Base-by-base conservation (phyloP, 495 filamentous ascomycete genomes). In the Penicillium riverlandense region DNA sequence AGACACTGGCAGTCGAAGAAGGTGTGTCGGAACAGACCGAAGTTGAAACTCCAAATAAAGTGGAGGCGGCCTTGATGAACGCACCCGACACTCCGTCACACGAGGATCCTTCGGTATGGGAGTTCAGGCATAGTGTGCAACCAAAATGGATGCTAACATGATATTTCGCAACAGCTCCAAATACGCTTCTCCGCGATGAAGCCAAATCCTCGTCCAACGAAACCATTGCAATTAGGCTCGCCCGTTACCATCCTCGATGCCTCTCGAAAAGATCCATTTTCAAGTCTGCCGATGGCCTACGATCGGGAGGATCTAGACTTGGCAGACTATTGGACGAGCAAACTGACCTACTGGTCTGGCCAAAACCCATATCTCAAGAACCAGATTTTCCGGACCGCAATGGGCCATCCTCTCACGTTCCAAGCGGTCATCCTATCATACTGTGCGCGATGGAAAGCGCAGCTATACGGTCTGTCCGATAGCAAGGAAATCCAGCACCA, bases 291-390 rank as follows among this genome's bases (percentile, higher is more conserved):
- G 5, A 47, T 58, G 2, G 37, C 44, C 7, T 54, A 47, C 1
- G 41, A 54, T 7, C 47, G 38, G 2, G 52, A 52, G 6, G 62
- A 69, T 27, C 36, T 58, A 31, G 65, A 62, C 38, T 48, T 73
- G 37, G 52, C 50, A 3, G 65, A 69, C 37, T 59, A 59, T 38
- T 73, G 66, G 66, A 53, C 54, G 7, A 59, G 45, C 49, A 58
- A 61, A 31, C 54, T 71, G 45, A 55, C 58, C 0, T 73, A 73
- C 45, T 73, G 69, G 69, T 73, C 69, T 7, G 69, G 69, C 0
- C 63, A 67, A 38, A 71, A 71, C 41, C 40, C 43, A 31, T 54
- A 64, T 27, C 35, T 71, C 1, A 73, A 73, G 44, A 52, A 65
- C 13, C 58, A 55, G 15, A 57, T 67, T 7, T 71, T 67, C 38